These are phyloP conservation scores for Xylariaceae sp. DNA, from an alignment of 2,329 filamentous ascomycete genomes.

Conservation along the genomic window DNA sequence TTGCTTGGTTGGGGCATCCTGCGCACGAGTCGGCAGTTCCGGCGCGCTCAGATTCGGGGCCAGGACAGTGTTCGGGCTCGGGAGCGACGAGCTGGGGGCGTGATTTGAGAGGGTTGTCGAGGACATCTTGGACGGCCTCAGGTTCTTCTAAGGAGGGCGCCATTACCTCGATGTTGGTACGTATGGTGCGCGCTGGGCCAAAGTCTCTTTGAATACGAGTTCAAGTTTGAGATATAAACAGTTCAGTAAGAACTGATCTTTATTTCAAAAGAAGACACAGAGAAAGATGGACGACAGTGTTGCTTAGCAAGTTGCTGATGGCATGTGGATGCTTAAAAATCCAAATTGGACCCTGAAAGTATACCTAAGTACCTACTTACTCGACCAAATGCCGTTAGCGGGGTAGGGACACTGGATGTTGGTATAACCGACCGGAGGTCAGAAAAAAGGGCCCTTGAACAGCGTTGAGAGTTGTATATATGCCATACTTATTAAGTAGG, in stretches of 20 bases:
- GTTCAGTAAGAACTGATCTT: too few relatives aligned
- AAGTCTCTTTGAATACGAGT: too few relatives aligned
- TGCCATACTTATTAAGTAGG: too few relatives aligned
- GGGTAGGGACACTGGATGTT: too few relatives aligned
- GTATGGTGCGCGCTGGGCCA: too few relatives aligned
- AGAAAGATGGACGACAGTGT: too few relatives aligned
- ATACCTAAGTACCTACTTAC: neutral
- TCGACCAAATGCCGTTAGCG: conserved; percentile 1
- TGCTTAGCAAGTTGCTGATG: too few relatives aligned
- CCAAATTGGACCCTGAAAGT: conserved; percentile 1
- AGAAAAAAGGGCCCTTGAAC: too few relatives aligned
- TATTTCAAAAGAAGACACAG: too few relatives aligned
- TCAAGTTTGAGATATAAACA: too few relatives aligned
- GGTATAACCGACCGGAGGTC: too few relatives aligned
- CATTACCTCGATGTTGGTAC: conserved; percentile 44
- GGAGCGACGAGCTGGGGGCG: conserved; percentile 86
- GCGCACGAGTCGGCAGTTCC: conserved; percentile 78
- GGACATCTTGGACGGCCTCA: conserved; percentile 61
- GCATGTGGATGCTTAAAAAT: conserved; percentile 14
- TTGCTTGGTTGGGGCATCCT: conserved; percentile 91
- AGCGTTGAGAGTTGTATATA: too few relatives aligned
- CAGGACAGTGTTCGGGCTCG: conserved; percentile 94
- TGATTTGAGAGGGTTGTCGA: conserved; percentile 71
- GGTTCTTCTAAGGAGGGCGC: conserved; percentile 76
- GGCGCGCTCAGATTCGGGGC: conserved; percentile 72